These are phyloP conservation scores for Tetrahymena borealis DNA, from an alignment of 73 alveolate species.

Conservation along the genomic window DNA sequence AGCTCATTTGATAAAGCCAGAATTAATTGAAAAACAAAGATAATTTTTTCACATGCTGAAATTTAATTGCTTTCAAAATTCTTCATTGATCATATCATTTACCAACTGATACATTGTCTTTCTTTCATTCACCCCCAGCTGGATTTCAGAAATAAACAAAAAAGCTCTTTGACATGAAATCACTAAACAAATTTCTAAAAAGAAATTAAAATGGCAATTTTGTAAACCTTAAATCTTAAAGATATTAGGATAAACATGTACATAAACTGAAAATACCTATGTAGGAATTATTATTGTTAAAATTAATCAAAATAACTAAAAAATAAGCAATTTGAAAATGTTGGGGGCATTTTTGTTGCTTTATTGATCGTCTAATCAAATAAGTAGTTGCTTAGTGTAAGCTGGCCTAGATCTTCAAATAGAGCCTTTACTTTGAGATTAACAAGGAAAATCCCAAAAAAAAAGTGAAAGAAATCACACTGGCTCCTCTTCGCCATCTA, in stretches of 20 bases:
- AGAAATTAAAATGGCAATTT: neutral
- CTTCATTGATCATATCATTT: neutral
- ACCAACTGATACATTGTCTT: neutral
- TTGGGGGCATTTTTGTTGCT: neutral
- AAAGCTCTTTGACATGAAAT: too few relatives aligned
- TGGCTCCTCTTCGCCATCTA: neutral
- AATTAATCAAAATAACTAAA: neutral
- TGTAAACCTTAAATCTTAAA: neutral
- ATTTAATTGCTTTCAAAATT: neutral
- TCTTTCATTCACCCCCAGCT: neutral
- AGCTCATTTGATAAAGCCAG: neutral
- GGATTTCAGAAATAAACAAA: neutral
- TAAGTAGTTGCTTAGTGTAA: neutral
- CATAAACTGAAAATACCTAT: neutral
- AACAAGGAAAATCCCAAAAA: neutral
- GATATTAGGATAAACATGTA: neutral
- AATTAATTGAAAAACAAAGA: neutral
- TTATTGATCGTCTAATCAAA: neutral
- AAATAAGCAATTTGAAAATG: neutral
- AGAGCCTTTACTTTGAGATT: neutral
- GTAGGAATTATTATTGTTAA: neutral
- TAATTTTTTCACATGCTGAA: neutral
- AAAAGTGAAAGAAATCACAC: neutral
- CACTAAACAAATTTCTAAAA: too few relatives aligned
- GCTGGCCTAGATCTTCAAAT: neutral